Evolutionary conservation across 805 yeast genomes (phyloP), one percentile per base, ranked within the genome.

Genomic region (Candida arabinofermentans): DNA sequence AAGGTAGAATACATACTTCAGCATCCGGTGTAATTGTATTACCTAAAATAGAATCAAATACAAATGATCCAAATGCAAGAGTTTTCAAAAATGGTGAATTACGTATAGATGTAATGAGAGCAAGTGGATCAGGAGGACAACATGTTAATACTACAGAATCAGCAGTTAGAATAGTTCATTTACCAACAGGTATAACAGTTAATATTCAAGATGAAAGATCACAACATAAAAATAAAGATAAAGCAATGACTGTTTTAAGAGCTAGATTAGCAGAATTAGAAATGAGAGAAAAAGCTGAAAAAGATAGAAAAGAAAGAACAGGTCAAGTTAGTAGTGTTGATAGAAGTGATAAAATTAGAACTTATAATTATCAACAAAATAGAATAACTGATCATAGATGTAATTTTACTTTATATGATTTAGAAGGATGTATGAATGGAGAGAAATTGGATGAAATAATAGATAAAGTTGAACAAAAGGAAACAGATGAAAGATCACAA

Each of bases 81-180:
- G 76, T 77, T 42, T 88, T 93, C 62, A 79, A 79, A 16, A 86
- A 90, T 0, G 95, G 86, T 2, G 99, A 93, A 54, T 80, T 93
- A 18, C 74, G 96, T 42, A 80, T 93, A 4, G 99, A 93, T 59
- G 89, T 93, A n/a, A 93, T 91, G 96, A 73, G 99, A 51, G 87
- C 98, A 1, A 81, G 96, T 42, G 99, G 99, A 3, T 84, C 93
- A 49, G 99, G 99, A 42, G 99, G 99, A 0, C 99, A 91, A 67
- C 98, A 91, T 58, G 99, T 91, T 27, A 91, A 91, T 59, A 91
- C 96, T 12, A 93, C 98, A 0, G 98, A 91, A 58, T 88, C 96
- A 1, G 99, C 99, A 0, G 98, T 93, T 12, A 73, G 99, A 53
- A 67, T 93, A 22, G 88, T 91, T 1, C 99, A 93, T 65, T 69